Percentiles rank a stretch among this genome's conserved stretches.
These are phyloP conservation scores for Gyromitra esculenta DNA, from an alignment of 2,329 filamentous ascomycete species.

Conservation along the genomic window DNA sequence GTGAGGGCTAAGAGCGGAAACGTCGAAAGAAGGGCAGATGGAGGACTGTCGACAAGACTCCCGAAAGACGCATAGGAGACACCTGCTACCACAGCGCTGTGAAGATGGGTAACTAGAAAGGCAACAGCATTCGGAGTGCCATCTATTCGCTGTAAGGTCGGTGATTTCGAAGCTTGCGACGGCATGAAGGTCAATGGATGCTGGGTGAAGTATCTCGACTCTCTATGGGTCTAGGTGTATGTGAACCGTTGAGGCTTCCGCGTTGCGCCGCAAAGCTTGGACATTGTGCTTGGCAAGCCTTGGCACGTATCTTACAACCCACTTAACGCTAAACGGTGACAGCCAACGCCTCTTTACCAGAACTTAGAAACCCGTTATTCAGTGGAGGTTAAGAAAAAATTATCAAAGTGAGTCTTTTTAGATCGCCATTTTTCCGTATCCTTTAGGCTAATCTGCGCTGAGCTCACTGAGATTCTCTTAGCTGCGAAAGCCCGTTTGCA, in stretches of 20 bases:
- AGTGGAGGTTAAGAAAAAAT: no score
- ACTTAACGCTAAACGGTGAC: not conserved
- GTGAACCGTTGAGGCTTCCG: slow-evolving; percentile 27
- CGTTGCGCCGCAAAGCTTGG: not conserved
- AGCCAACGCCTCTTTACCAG: no score
- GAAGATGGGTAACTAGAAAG: slow-evolving; percentile 70
- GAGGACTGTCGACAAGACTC: slow-evolving; percentile 71
- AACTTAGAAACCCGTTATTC: no score
- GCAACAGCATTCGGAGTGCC: slow-evolving; percentile 59
- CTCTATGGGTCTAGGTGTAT: slow-evolving; percentile 4
- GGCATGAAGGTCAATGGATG: slow-evolving; percentile 59
- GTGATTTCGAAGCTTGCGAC: slow-evolving; percentile 63
- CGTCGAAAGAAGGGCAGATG: slow-evolving; percentile 69
- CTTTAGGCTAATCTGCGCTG: no score
- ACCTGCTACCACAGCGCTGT: slow-evolving; percentile 67
- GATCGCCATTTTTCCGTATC: no score
- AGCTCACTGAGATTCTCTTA: no score
- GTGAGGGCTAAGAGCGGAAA: slow-evolving; percentile 71
- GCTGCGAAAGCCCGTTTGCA: no score
- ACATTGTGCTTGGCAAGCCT: not conserved
- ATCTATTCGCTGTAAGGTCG: not conserved
- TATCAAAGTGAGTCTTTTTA: no score
- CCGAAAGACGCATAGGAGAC: slow-evolving; percentile 31
- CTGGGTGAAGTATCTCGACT: slow-evolving; percentile 17
- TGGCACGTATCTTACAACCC: not conserved